Evolutionary conservation across 2,329 filamentous ascomycete species (phyloP).

Genomic region (Hypoxylon sp.): DNA sequence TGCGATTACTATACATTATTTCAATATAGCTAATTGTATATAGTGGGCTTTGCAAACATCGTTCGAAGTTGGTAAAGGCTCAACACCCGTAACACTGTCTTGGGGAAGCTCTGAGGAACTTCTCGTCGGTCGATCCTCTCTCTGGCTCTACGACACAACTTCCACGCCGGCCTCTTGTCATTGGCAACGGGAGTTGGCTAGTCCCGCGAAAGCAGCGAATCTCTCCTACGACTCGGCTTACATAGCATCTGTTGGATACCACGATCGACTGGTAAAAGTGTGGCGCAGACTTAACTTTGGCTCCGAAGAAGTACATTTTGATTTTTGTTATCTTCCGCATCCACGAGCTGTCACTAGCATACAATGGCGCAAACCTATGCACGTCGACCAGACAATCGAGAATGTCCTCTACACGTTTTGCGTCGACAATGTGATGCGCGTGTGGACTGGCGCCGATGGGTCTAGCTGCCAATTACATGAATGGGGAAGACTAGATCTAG

Average conservation of each 20-base stretch:
- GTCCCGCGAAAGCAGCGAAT: slow-evolving; percentile 78
- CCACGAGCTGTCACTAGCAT: slow-evolving; percentile 83
- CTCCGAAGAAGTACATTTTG: slow-evolving; percentile 86
- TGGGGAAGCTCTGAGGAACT: slow-evolving; percentile 92
- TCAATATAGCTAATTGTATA: slow-evolving; percentile 34
- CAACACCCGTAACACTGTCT: slow-evolving; percentile 72
- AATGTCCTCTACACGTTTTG: slow-evolving; percentile 94
- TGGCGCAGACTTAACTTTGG: slow-evolving; percentile 92
- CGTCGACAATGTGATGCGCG: slow-evolving; percentile 81
- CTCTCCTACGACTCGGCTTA: slow-evolving; percentile 91
- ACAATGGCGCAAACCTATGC: slow-evolving; percentile 86
- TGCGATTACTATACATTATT: slow-evolving; percentile 11
- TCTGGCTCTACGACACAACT: slow-evolving; percentile 77
- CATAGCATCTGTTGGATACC: slow-evolving; percentile 83
- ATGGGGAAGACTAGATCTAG: slow-evolving; percentile 85
- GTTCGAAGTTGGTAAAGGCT: slow-evolving; percentile 68
- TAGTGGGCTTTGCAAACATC: slow-evolving; percentile 77
- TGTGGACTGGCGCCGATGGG: slow-evolving; percentile 86
- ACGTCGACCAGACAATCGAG: slow-evolving; percentile 83
- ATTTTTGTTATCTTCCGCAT: slow-evolving; percentile 91
- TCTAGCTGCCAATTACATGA: slow-evolving; percentile 80
- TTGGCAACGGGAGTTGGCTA: slow-evolving; percentile 84
- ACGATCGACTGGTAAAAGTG: slow-evolving; percentile 90
- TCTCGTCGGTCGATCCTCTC: slow-evolving; percentile 78
- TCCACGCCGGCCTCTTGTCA: slow-evolving; percentile 67